Conservation (phyloP, 2,329 filamentous ascomycete genomes). For the Fusarium ramigenum region DNA sequence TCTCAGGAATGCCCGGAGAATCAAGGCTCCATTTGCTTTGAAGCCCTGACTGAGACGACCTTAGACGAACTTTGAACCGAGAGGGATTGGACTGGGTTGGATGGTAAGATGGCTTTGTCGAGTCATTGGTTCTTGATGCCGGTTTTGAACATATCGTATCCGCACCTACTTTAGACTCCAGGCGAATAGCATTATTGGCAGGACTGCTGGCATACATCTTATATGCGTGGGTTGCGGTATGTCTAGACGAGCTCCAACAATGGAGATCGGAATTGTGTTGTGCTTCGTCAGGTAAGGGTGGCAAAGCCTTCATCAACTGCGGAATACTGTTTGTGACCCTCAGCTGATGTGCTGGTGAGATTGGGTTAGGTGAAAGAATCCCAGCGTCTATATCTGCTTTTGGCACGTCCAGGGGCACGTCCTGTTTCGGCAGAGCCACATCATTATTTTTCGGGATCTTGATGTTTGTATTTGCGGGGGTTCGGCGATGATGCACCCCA, state of each 20-base stretch:
- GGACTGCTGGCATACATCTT: slow-evolving; percentile 22
- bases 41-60: slow-evolving; percentile 28
- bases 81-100: slow-evolving; percentile 21
- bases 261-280: not conserved
- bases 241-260: not conserved
- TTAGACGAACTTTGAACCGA: slow-evolving; percentile 45
- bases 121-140: not conserved
- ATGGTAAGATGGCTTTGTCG: not conserved
- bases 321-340: slow-evolving; percentile 61
- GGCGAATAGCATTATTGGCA: slow-evolving; percentile 1
- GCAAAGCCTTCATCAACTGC: slow-evolving; percentile 62
- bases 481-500: slow-evolving; percentile 40
- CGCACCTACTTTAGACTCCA: not conserved
- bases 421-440: not conserved
- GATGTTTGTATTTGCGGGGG: slow-evolving; percentile 39
- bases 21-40: slow-evolving; percentile 3
- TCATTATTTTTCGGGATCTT: slow-evolving; percentile 9
- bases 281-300: slow-evolving; percentile 53
- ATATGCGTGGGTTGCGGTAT: slow-evolving; percentile 11
- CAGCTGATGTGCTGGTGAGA: slow-evolving; percentile 57
- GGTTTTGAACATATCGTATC: not conserved
- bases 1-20: not conserved
- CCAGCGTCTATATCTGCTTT: slow-evolving; percentile 35
- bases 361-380: slow-evolving; percentile 58
- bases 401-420: not conserved